phyloP scores from a whole-genome alignment of 2,329 filamentous ascomycete species.

The Phialophora expanda region DNA sequence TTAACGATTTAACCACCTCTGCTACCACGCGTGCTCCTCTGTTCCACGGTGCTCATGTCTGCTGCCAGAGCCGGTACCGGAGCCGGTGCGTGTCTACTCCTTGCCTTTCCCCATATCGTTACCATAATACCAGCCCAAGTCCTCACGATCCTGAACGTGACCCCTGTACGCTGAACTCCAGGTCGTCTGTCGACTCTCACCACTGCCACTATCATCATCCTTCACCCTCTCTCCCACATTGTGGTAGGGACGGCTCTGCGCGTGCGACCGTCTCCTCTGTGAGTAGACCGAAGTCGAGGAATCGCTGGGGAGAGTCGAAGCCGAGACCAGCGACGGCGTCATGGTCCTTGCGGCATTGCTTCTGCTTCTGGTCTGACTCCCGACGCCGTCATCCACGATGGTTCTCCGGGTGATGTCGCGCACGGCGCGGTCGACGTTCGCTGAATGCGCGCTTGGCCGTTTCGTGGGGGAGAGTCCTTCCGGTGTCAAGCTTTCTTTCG shows the following conservation, averaged over 20 bases:
- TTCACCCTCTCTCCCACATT: not conserved
- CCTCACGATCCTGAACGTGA: slow-evolving; percentile 1
- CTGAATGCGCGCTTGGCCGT: not conserved
- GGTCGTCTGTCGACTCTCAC: not conserved
- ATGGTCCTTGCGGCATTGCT: not conserved
- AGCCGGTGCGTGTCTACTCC: not conserved
- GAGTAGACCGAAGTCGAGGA: not conserved
- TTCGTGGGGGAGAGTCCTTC: not conserved
- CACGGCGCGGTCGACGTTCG: not conserved
- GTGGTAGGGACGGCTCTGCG: not conserved
- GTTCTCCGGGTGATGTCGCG: not conserved
- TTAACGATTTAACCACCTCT: not conserved
- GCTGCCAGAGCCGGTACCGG: not conserved
- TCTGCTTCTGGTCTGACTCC: not conserved
- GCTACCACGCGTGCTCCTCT: no score
- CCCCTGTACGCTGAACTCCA: slow-evolving; percentile 15
- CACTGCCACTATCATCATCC: not conserved
- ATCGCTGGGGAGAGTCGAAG: not conserved
- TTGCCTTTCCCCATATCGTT: not conserved
- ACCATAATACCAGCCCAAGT: slow-evolving; percentile 22
- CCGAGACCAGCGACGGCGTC: not conserved
- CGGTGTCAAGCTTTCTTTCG: not conserved
- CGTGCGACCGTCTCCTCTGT: not conserved
- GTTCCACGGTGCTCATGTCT: not conserved
- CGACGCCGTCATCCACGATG: not conserved